Evolutionary conservation across 2,329 filamentous ascomycete species (phyloP).

Genomic region (Annulohypoxylon truncatum): DNA sequence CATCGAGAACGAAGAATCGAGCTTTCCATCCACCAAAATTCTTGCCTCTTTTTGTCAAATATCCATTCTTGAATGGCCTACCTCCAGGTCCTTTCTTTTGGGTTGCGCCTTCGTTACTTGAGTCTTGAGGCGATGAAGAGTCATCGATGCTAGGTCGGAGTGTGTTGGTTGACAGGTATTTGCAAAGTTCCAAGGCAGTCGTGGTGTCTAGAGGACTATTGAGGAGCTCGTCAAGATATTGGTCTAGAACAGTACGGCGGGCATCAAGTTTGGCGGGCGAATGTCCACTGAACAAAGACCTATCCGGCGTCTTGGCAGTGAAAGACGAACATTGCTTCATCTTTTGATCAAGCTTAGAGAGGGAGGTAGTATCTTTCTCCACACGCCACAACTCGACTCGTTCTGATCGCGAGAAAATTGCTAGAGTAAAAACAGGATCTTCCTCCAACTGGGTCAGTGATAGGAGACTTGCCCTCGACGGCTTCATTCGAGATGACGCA

Average conservation of each 20-base stretch:
- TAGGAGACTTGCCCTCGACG: conserved; percentile 86
- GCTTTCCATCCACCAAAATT: conserved; percentile 99
- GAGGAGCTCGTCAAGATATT: conserved; percentile 86
- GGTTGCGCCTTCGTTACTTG: conserved; percentile 52
- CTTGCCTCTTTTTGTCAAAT: conserved; percentile 95
- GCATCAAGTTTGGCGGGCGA: conserved; percentile 94
- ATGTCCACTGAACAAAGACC: conserved; percentile 88
- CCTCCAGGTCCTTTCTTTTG: conserved; percentile 68
- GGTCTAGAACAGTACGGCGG: conserved; percentile 80
- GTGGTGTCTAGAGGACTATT: conserved; percentile 83
- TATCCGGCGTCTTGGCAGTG: conserved; percentile 82
- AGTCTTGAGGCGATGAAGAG: conserved; percentile 54
- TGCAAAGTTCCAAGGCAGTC: conserved; percentile 84
- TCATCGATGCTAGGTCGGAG: conserved; percentile 73
- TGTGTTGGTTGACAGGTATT: conserved; percentile 79
- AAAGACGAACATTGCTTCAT: conserved; percentile 80
- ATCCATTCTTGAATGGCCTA: conserved; percentile 82
- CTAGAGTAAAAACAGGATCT: conserved; percentile 93
- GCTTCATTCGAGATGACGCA: conserved; percentile 93
- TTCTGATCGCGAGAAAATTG: conserved; percentile 81
- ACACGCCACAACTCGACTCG: conserved; percentile 88
- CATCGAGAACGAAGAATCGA: conserved; percentile 70
- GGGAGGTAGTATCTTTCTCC: conserved; percentile 87
- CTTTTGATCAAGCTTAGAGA: conserved; percentile 84
- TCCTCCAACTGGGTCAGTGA: conserved; percentile 85